Evolutionary conservation across 768 basidiomycete genomes (phyloP).

Genomic region (Hemileccinum rubropunctum): DNA sequence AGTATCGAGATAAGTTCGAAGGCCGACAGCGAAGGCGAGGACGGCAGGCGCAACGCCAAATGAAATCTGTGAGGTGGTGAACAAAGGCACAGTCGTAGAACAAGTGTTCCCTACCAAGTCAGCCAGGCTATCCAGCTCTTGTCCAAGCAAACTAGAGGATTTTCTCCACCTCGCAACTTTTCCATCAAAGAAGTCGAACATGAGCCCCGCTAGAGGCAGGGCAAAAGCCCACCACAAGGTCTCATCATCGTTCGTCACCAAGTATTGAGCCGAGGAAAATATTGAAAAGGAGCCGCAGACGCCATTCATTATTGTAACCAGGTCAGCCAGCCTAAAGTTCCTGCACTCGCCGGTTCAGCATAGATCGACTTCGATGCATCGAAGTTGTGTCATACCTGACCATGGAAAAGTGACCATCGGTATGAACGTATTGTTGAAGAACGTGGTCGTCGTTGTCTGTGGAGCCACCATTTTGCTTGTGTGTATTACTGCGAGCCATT

Average conservation of each 20-base stretch:
- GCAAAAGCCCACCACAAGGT: conserved; percentile 85
- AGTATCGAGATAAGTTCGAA: conserved; percentile 89
- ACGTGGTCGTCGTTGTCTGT: conserved; percentile 30
- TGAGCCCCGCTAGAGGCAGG: conserved; percentile 88
- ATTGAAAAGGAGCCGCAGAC: conserved; percentile 96
- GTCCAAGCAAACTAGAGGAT: conserved; percentile 91
- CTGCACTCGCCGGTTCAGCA: conserved; percentile 40
- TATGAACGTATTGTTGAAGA: conserved; percentile 81
- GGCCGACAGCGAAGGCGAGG: conserved; percentile 84
- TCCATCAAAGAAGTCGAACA: conserved; percentile 98
- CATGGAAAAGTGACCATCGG: conserved; percentile 94
- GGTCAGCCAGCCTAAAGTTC: conserved; percentile 96
- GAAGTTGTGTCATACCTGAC: conserved; percentile 63
- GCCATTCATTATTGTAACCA: conserved; percentile 98
- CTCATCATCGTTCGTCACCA: conserved; percentile 72
- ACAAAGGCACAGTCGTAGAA: conserved; percentile 3
- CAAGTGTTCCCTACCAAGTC: conserved; percentile 61
- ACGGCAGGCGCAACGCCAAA: conserved; percentile 98
- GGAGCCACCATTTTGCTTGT: conserved; percentile 17
- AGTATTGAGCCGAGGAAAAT: conserved; percentile 89
- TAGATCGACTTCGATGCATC: conserved; percentile 11
- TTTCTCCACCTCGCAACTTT: conserved; percentile 98
- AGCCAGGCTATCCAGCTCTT: conserved; percentile 95
- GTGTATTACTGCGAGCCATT: conserved; percentile 32
- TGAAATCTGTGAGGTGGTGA: conserved; percentile 63